Conservation (phyloP, 78 protist species). For the Polysphondylium violaceum region DNA sequence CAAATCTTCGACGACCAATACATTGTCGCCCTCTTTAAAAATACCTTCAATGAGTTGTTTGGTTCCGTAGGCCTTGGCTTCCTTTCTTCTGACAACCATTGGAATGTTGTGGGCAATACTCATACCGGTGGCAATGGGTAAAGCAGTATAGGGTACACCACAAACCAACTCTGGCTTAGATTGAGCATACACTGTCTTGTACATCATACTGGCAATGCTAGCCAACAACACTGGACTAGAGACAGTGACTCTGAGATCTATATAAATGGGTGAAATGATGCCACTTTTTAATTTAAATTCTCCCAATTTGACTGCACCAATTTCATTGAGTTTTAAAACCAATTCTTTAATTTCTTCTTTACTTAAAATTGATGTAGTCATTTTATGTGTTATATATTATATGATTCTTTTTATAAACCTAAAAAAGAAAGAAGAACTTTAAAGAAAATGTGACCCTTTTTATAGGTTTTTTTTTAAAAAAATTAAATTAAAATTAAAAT, state of each 20-base stretch:
- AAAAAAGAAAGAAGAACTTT: too few species aligned
- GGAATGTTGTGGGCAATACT: constrained; percentile 77
- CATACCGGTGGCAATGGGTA: constrained; percentile 92
- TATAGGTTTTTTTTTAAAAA: too few species aligned
- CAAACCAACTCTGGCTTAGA: constrained; percentile 40
- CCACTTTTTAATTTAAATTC: constrained; percentile 91
- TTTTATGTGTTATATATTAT: too few species aligned
- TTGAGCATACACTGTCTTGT: constrained; percentile 37
- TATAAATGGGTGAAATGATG: constrained; percentile 87
- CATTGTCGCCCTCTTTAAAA: constrained; percentile 77
- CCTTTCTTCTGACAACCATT: constrained; percentile 87
- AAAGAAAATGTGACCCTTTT: not conserved
- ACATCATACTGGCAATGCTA: constrained; percentile 75
- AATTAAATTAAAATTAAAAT: too few species aligned
- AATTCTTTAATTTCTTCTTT: constrained; percentile 42
- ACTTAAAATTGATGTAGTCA: too few species aligned
- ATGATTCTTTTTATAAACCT: not conserved
- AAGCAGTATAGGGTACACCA: constrained; percentile 93
- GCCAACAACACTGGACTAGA: constrained; percentile 78
- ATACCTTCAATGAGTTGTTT: constrained; percentile 88
- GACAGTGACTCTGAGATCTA: constrained; percentile 88
- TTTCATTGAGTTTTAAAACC: constrained; percentile 60
- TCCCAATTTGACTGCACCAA: constrained; percentile 80
- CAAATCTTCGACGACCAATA: constrained; percentile 90
- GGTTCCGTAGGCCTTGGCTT: constrained; percentile 92